phyloP scores from a whole-genome alignment of 106 monocot species.

The Chionographis japonica region DNA sequence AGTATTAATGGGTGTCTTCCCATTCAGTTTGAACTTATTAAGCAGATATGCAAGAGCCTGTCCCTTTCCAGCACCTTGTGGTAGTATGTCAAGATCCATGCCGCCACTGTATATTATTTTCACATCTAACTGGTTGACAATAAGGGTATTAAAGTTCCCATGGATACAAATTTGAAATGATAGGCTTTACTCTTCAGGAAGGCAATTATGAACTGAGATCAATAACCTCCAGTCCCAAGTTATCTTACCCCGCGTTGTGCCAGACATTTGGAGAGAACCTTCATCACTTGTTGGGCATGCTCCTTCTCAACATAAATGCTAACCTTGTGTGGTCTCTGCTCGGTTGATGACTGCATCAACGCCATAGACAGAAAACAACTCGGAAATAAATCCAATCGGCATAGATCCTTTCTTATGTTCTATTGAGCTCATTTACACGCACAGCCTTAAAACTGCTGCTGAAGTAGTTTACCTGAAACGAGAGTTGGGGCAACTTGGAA shows the following conservation, averaged over 20 bases:
- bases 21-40: constrained; percentile 49
- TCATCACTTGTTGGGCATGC: constrained; percentile 51
- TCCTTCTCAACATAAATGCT: constrained; percentile 79
- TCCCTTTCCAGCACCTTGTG: constrained; percentile 90
- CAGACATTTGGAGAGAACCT: constrained; percentile 34
- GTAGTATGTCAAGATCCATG: constrained; percentile 72
- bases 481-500: constrained; percentile 46
- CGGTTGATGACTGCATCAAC: constrained; percentile 57
- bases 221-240: not conserved
- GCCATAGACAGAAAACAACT: not conserved
- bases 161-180: too few species aligned
- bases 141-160: not conserved
- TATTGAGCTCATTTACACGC: too few species aligned
- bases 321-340: constrained; percentile 86
- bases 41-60: constrained; percentile 85
- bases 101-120: constrained; percentile 92
- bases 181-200: too few species aligned
- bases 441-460: too few species aligned
- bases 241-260: constrained; percentile 61
- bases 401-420: not conserved
- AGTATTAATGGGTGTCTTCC: constrained; percentile 60
- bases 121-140: constrained; percentile 66
- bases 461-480: constrained; percentile 32
- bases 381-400: not conserved
- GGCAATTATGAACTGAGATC: not conserved